Percentiles rank a stretch among this genome's conserved stretches.
Evolutionary conservation across 495 filamentous ascomycete species (phyloP).

Genomic region (Aspergillus affinis): DNA sequence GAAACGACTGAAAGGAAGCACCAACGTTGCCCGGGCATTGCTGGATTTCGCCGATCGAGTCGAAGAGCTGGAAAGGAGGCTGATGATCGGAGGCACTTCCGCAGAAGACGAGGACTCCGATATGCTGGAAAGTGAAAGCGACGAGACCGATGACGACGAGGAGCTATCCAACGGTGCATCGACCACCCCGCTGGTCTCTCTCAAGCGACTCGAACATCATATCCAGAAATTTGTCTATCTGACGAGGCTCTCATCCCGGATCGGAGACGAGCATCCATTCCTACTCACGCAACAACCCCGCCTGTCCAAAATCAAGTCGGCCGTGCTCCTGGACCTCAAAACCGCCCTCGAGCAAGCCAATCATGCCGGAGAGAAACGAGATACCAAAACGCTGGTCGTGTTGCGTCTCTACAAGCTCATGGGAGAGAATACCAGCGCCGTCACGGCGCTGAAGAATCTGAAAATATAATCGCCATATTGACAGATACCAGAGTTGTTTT

Average conservation of each 20-base stretch:
- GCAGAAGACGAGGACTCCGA: conserved; percentile 40
- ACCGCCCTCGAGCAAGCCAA: conserved; percentile 74
- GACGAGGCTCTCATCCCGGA: conserved; percentile 46
- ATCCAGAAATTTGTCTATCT: conserved; percentile 58
- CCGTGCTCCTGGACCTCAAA: conserved; percentile 78
- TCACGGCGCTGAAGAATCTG: conserved; percentile 61
- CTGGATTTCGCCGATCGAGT: conserved; percentile 70
- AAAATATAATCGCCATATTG: conserved; percentile 38
- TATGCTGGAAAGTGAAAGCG: conserved; percentile 47
- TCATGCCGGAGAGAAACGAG: conserved; percentile 50
- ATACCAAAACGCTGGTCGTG: conserved; percentile 62
- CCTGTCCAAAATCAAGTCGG: conserved; percentile 64
- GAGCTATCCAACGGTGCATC: conserved; percentile 45
- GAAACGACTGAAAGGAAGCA: conserved; percentile 47
- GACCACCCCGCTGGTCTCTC: conserved; percentile 39
- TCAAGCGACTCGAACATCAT: conserved; percentile 55
- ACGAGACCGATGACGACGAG: conserved; percentile 54
- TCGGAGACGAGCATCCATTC: conserved; percentile 66
- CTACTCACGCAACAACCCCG: conserved; percentile 56
- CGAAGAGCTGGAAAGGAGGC: conserved; percentile 68
- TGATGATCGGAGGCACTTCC: conserved; percentile 51
- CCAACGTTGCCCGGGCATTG: conserved; percentile 62
- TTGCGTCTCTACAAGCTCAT: conserved; percentile 76
- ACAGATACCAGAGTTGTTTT: conserved; percentile 19
- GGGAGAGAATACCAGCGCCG: conserved; percentile 69